Base-by-base conservation (phyloP, 2,329 filamentous ascomycete genomes). In the Trichoderma sp. region DNA sequence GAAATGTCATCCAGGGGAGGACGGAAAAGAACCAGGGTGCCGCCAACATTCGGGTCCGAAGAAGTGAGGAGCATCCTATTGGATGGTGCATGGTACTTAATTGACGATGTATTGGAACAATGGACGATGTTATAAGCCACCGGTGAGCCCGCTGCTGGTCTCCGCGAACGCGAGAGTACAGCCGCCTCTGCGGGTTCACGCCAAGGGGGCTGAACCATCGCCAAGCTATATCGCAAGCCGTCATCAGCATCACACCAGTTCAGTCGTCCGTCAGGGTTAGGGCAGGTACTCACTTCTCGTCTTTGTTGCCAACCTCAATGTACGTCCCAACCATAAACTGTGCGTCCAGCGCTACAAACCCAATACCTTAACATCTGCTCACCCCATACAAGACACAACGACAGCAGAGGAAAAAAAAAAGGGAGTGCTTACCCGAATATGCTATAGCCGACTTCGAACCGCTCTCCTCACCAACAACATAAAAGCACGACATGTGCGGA, bases 71-170 rank as follows among this genome's bases (percentile, higher is more conserved):
- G 71, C 4, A 84, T 71, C 45, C 72, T 77, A 64, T 78, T 73
- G 1, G 78, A 78, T 5, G 78, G 73, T 5, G 73, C 69, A 61
- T 83, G 80, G 62, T 82, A 84, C 64, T 78, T 77, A 68, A 86
- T 79, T 5, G 81, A 81, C 9, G 80, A 81, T 60, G 82, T 76
- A 48, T 79, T 74, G 7, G 73, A 72, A 15, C 75, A 74, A n/a
- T 71, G 70, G n/a, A 79, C 70, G 71, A 77, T 72, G 67, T 81
- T 47, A 24, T 51, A 51, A 15, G 52, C 47, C 14, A 12, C 66
- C 2, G 9, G 34, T 14, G 34, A 39, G 34, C 34, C 34, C 14
- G 12, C 34, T 39, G 34, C 12, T 39, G 10, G 34, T 39, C 34
- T 14, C 10, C 9, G 12, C 34, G 34, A 12, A 14, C 34, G 34